Base-by-base conservation (phyloP, 164 flowering plant species). In the Stephania japonica region DNA sequence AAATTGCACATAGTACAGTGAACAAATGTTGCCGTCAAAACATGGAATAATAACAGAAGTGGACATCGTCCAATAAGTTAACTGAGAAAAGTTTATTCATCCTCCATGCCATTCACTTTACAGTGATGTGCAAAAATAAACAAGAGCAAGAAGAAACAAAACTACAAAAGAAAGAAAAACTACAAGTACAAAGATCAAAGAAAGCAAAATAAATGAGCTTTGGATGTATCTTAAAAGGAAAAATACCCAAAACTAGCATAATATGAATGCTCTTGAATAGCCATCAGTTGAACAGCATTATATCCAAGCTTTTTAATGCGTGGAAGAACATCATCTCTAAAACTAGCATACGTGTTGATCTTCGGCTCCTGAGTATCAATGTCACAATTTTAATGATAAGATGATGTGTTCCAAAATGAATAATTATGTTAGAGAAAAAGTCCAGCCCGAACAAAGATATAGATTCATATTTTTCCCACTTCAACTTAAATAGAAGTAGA, bases 251-350 rank as follows among this genome's bases (percentile, higher is more conserved):
- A 96, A 81, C 99, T 90, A 62, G 90, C 99, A 90, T 96, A 96
- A 77, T 96, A 96, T 67, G 99, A 93, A 75, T 96, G 99, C 84
- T 96, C 99, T 81, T 96, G 99, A 76, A 96, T 88, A 68, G 99
- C 99, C 99, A 96, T 96, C 70, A 96, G 84, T 83, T 96, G 99
- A 76, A 96, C 97, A 78, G 98, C 95, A 88, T 96, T 96, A 69
- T 96, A 96, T 71, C 99, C 99, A 64, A 93, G 97, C 79, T 42
- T 92, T 82, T 96, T 91, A 44, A 96, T 92, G 62, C 98, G 99
- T 73, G 98, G 99, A 75, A 96, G 99, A 56, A 96, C 93, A 23
- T 96, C 94, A 86, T 96, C 99, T 83, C 99, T 87, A 75, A 96
- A 96, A 72, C 85, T 85, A 23, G 89, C 88, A 80, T 96, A 93